Base-by-base conservation (phyloP, 352 stramenopile genomes). In the Thalassiosira pacifica region DNA sequence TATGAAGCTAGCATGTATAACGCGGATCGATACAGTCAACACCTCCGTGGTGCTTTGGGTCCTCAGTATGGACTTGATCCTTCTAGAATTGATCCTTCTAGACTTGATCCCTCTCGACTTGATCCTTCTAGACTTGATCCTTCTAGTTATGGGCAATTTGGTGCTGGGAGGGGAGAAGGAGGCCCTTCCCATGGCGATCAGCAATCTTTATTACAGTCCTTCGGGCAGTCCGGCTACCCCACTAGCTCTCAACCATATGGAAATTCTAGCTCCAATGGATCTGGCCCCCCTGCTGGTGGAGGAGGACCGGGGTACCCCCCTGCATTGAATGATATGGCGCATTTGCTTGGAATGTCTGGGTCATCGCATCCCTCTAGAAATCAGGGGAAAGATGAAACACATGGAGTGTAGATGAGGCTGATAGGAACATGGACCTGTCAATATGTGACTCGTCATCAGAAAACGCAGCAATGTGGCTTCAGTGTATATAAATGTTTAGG, bases 261-360 rank as follows among this genome's bases (percentile, higher is more conserved):
- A 42, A 42, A 42, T 42, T 42, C 34, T 10, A 42, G 10, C 10
- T 4, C 34, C 10, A 10, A 10, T 42, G 34, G 34, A 11, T 10
- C 34, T 42, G 34, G 34, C n/a, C n/a, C n/a, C n/a, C n/a, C n/a
- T 42, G 34, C 27, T 65, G 57, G 4, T 6, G 4, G 24, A 19
- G 26, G 22, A 34, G 57, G 57, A 65, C 24, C 22, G 6, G 57
- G 26, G 22, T 31, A 34, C 4, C 34, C 10, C 31, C 22, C 57
- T 65, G 57, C 57, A 65, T 65, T 18, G 10, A 26, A 65, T 40
- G 57, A 65, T 4, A 34, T 65, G 57, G 29, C 22, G 31, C 24
- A 65, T 1, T 65, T 65, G 26, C 26, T 65, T 0, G 26, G 45
- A 24, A 57, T 57, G 45, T 22, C 45, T 57, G 45, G 45, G n/a